These are phyloP conservation scores for Aspergillus calidoustus DNA, from an alignment of 2,329 filamentous ascomycete genomes.

Conservation along the genomic window DNA sequence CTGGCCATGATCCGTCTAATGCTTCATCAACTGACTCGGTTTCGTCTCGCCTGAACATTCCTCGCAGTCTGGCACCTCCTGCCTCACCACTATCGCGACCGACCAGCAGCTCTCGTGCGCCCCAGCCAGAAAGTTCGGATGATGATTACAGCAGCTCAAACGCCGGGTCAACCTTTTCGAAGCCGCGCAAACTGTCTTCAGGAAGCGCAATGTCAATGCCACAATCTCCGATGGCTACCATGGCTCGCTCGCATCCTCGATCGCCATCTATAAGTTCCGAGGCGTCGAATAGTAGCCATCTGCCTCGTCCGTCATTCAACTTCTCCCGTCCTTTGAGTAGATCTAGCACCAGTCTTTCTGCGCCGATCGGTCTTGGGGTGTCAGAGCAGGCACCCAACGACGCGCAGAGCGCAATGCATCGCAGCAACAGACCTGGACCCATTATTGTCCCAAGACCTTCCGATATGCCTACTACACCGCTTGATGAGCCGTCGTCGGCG, in stretches of 20 bases:
- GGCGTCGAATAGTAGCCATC: conserved; percentile 64
- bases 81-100: conserved; percentile 49
- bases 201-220: conserved; percentile 67
- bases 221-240: conserved; percentile 68
- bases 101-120: conserved; percentile 60
- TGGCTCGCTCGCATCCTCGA: conserved; percentile 65
- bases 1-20: conserved; percentile 33
- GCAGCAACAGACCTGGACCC: conserved; percentile 36
- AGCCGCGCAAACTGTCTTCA: conserved; percentile 76
- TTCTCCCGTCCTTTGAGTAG: conserved; percentile 88
- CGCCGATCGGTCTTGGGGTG: conserved; percentile 32
- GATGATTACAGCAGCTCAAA: conserved; percentile 69
- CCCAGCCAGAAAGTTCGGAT: conserved; percentile 66
- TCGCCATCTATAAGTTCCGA: conserved; percentile 88
- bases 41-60: conserved; percentile 42
- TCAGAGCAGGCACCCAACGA: conserved; percentile 42
- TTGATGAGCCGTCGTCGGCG: conserved; percentile 45
- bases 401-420: conserved; percentile 30
- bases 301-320: conserved; percentile 81
- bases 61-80: conserved; percentile 51
- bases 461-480: conserved; percentile 26
- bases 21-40: conserved; percentile 43
- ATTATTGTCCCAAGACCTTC: conserved; percentile 36
- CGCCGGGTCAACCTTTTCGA: conserved; percentile 65
- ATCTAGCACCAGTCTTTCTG: conserved; percentile 46